A percentile compares a stretch with the other conserved stretches of the same genome.
Evolutionary conservation across 208 protist species (phyloP).

Genomic region (Strigomonas culicis): DNA sequence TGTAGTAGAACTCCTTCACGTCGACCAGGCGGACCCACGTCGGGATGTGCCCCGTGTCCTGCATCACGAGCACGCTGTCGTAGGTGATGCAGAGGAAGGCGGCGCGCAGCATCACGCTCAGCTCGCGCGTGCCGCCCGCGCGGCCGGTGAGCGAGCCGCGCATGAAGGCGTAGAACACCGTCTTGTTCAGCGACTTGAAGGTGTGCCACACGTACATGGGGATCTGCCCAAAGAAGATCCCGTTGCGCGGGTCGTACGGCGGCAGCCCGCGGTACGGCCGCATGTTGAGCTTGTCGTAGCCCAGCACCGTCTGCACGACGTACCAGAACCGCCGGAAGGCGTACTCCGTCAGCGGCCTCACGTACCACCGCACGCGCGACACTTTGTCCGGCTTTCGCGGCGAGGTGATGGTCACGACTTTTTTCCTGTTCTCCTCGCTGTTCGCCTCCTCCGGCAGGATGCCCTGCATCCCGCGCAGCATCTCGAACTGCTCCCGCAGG

Average conservation of each 20-base stretch:
- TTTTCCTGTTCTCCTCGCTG: conserved; percentile 8
- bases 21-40: conserved; percentile 52
- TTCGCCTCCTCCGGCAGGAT: conserved; percentile 6
- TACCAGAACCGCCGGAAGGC: conserved; percentile 52
- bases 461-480: conserved; percentile 16
- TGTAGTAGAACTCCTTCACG: conserved; percentile 51
- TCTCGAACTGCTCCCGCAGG: conserved; percentile 24
- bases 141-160: conserved; percentile 53
- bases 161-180: conserved; percentile 55
- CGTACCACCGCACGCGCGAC: conserved; percentile 22
- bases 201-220: conserved; percentile 71
- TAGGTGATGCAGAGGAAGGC: conserved; percentile 66
- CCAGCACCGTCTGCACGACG: conserved; percentile 59
- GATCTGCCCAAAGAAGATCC: conserved; percentile 59
- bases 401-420: conserved; percentile 46
- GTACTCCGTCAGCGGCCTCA: conserved; percentile 24
- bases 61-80: conserved; percentile 56
- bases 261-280: conserved; percentile 66
- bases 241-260: conserved; percentile 76
- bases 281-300: conserved; percentile 58
- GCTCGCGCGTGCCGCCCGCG: conserved; percentile 25
- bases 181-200: conserved; percentile 56
- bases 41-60: conserved; percentile 52
- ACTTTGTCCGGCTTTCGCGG: conserved; percentile 35
- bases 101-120: conserved; percentile 27